Conservation (phyloP, 139 green algal genomes). For the Chlorella sp. region DNA sequence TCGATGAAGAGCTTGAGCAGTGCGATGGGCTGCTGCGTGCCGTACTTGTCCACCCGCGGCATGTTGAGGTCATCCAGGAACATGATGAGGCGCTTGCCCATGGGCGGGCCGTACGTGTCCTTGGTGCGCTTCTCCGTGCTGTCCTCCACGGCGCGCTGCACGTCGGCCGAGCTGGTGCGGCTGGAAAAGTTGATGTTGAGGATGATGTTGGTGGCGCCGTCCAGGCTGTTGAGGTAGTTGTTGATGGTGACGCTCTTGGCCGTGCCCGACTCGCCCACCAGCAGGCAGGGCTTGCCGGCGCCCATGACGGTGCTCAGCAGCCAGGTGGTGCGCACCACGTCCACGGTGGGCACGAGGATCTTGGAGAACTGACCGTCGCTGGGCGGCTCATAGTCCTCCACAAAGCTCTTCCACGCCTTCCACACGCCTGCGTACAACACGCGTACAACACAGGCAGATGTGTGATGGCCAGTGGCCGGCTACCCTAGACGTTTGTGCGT, state of each 20-base stretch:
- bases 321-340: slow-evolving; percentile 68
- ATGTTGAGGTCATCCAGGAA: slow-evolving; percentile 87
- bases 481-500: too few species aligned
- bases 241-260: slow-evolving; percentile 74
- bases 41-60: slow-evolving; percentile 72
- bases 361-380: slow-evolving; percentile 63
- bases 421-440: too few species aligned
- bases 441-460: too few species aligned
- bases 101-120: slow-evolving; percentile 73
- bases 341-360: slow-evolving; percentile 80
- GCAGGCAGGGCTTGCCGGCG: slow-evolving; percentile 54
- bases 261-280: slow-evolving; percentile 72
- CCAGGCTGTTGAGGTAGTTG: slow-evolving; percentile 49
- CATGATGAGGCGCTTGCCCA: slow-evolving; percentile 72
- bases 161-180: slow-evolving; percentile 6
- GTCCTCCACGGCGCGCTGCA: slow-evolving; percentile 66
- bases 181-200: slow-evolving; percentile 75
- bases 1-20: slow-evolving; percentile 79
- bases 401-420: slow-evolving; percentile 61
- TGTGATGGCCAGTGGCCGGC: too few species aligned
- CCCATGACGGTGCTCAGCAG: slow-evolving; percentile 43
- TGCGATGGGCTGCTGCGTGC: slow-evolving; percentile 80
- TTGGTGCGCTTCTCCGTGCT: slow-evolving; percentile 76
- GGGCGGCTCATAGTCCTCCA: slow-evolving; percentile 53
- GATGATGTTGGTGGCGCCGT: slow-evolving; percentile 38